These are phyloP conservation scores for Nannochloropsis oceanica DNA, from an alignment of 108 stramenopile genomes.

Conservation along the genomic window DNA sequence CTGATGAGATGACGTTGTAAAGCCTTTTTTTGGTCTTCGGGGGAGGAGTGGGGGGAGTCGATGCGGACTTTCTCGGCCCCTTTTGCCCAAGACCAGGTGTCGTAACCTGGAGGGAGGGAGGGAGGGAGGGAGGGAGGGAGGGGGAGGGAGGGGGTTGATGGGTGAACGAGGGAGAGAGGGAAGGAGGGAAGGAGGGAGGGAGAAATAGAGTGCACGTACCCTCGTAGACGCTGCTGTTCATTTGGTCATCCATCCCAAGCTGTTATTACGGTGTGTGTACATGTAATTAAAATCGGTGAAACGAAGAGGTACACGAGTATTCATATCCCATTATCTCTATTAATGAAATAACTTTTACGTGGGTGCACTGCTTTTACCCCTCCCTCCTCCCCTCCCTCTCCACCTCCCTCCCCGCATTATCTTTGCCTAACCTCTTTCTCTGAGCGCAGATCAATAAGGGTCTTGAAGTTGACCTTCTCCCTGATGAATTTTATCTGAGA, in stretches of 20 bases:
- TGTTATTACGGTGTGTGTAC: background rate
- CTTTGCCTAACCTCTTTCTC: constrained; percentile 53
- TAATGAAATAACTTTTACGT: background rate
- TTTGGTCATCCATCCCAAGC: constrained; percentile 1
- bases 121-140: background rate
- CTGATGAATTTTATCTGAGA: background rate
- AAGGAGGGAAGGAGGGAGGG: background rate
- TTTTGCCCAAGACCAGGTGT: background rate
- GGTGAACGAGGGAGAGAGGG: background rate
- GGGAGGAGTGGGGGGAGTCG: background rate
- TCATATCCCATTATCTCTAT: too few relatives aligned
- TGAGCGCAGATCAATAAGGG: constrained; percentile 61
- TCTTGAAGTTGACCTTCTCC: constrained; percentile 21
- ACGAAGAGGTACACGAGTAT: too few relatives aligned
- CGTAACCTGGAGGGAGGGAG: background rate
- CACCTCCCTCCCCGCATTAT: background rate
- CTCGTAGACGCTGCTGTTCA: constrained; percentile 16
- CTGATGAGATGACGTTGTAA: constrained; percentile 9
- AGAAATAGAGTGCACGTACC: background rate
- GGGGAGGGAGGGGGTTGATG: background rate
- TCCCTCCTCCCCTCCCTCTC: background rate
- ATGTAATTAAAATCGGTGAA: too few relatives aligned
- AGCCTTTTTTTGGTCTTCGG: background rate
- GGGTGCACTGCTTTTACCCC: background rate
- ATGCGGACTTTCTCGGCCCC: background rate